Evolutionary conservation across 2,329 filamentous ascomycete species (phyloP).

Genomic region (Colletotrichum acutatum): DNA sequence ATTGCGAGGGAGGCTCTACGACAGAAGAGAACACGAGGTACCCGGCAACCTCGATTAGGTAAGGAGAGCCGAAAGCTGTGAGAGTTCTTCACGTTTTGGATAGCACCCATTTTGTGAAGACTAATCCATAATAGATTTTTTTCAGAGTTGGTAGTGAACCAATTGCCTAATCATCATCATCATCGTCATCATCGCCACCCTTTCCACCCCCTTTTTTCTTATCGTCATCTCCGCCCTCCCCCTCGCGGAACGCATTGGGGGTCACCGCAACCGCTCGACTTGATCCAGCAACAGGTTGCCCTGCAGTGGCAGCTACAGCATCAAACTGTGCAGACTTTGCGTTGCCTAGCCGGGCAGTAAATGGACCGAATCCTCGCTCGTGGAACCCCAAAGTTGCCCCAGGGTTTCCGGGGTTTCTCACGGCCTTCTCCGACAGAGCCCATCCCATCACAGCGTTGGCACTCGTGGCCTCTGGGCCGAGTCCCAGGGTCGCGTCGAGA

Average conservation of each 20-base stretch:
- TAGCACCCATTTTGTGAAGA: too few relatives aligned
- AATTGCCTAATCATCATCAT: slow-evolving; percentile 30
- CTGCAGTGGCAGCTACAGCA: slow-evolving; percentile 52
- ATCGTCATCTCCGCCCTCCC: slow-evolving; percentile 32
- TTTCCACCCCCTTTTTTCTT: slow-evolving; percentile 39
- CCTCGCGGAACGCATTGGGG: slow-evolving; percentile 35
- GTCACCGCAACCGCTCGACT: slow-evolving; percentile 33
- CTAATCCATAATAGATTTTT: too few relatives aligned
- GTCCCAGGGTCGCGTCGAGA: slow-evolving; percentile 43
- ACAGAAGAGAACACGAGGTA: too few relatives aligned
- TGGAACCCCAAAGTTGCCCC: slow-evolving; percentile 44
- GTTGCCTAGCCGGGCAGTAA: slow-evolving; percentile 44
- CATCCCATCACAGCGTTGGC: slow-evolving; percentile 48
- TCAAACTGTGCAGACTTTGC: slow-evolving; percentile 50
- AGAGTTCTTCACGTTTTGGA: too few relatives aligned
- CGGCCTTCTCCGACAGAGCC: slow-evolving; percentile 44
- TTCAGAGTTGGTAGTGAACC: too few relatives aligned
- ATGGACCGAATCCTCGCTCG: slow-evolving; percentile 44
- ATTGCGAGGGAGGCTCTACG: too few relatives aligned
- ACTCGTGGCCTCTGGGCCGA: slow-evolving; percentile 39
- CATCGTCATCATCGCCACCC: slow-evolving; percentile 35
- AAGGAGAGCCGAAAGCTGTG: too few relatives aligned
- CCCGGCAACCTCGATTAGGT: too few relatives aligned
- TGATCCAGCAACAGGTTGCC: slow-evolving; percentile 44
- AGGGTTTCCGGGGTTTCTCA: slow-evolving; percentile 38